phyloP scores from a whole-genome alignment of 202 grass and related monocot genomes.

The Eragrostis tef region DNA sequence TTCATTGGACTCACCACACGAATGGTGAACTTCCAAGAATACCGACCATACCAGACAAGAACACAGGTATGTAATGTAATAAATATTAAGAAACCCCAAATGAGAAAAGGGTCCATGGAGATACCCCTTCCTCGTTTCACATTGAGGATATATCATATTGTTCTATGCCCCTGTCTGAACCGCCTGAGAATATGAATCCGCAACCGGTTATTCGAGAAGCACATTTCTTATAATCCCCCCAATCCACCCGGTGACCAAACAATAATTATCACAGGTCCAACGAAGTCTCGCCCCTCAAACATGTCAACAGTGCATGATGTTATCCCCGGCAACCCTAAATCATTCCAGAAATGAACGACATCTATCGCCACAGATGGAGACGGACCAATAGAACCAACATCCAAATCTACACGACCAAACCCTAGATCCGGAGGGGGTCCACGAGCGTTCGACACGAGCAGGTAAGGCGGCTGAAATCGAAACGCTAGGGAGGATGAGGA shows the following conservation, averaged over 20 bases:
- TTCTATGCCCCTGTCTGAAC: conserved; percentile 66
- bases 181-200: conserved; percentile 32
- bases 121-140: conserved; percentile 7
- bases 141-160: conserved; percentile 35
- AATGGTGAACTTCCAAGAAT: background rate
- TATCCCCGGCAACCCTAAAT: background rate
- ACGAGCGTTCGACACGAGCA: background rate
- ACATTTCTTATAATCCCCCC: background rate
- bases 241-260: background rate
- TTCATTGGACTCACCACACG: background rate
- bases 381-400: background rate
- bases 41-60: background rate
- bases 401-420: conserved; percentile 18
- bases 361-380: background rate
- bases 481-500: background rate
- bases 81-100: background rate
- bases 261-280: conserved; percentile 6
- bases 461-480: background rate
- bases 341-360: background rate
- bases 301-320: background rate
- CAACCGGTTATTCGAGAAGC: conserved; percentile 63
- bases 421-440: conserved; percentile 7
- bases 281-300: background rate
- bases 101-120: background rate
- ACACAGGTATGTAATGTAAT: background rate